phyloP scores from a whole-genome alignment of 139 green algal species.

The Dunaliella sp. region DNA sequence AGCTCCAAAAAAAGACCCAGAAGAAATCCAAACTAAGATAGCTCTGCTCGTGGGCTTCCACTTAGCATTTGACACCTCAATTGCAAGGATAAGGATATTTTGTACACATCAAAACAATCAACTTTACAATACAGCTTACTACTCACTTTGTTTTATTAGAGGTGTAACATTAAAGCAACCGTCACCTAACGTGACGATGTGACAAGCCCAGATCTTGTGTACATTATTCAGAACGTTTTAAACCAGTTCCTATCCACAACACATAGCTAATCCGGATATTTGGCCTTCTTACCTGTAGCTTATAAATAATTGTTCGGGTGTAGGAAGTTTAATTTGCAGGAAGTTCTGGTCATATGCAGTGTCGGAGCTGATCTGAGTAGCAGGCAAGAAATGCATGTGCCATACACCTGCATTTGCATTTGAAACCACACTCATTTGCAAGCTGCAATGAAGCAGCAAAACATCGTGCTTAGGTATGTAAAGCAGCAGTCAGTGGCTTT shows the following conservation, averaged over 20 bases:
- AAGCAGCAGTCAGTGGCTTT: neutral
- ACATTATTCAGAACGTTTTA: neutral
- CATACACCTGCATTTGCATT: neutral
- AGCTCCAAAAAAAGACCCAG: too few species aligned
- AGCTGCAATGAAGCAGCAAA: neutral
- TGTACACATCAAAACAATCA: too few species aligned
- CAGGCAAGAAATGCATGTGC: neutral
- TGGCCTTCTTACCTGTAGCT: neutral
- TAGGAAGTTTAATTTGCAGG: neutral
- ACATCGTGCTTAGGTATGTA: neutral
- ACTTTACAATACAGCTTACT: neutral
- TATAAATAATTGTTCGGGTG: neutral
- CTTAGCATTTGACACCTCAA: too few species aligned
- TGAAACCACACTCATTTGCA: neutral
- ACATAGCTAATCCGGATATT: neutral
- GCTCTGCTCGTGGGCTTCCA: too few species aligned
- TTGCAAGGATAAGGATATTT: too few species aligned
- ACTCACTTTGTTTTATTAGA: neutral
- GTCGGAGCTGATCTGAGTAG: neutral
- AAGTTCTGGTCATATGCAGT: neutral
- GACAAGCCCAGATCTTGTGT: neutral
- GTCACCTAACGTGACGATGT: neutral
- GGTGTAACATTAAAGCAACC: neutral
- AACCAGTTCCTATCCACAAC: too few species aligned
- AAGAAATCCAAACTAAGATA: too few species aligned